Base-by-base conservation (phyloP, 2,329 filamentous ascomycete species). In the Pseudogymnoascus sp. region DNA sequence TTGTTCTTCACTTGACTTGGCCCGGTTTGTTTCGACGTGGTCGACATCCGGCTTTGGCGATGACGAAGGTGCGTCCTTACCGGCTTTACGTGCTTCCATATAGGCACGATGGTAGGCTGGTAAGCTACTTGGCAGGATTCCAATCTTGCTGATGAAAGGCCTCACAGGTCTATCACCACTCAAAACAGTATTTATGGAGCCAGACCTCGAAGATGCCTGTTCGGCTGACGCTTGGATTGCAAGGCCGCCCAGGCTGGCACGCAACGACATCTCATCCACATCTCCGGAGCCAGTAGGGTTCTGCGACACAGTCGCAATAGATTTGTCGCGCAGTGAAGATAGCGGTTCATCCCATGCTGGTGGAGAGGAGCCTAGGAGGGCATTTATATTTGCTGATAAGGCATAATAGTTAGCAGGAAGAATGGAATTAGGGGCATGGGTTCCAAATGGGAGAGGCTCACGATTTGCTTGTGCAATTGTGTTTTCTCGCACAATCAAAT, bases 401-500 rank as follows among this genome's bases (percentile, higher is more conserved):
- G 22, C 49, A 33, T 33, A 35, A 55, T 55, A 55, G 49, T 55
- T 55, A 55, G 49, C 49, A 19, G 28, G 28, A 55, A 35, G 16
- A 52, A 30, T 65, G 23, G 28, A 41, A 45, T 49, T 39, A 16
- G 60, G 41, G 25, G 42, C 7, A 30, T 14, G 58, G 58, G 11
- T 38, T 60, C 63, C 49, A 58, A 11, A 36, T 42, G 45, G 30
- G 38, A 49, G 30, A 35, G 52, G 85, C 90, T 85, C 80, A 95
- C 91, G 92, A 74, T 92, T 96, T 62, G 87, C 88, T 74, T 92
- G 90, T 58, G 41, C 42, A 92, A 97, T 97, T 75, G 97, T 94
- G 73, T 97, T 97, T 76, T 99, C 94, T 61, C 93, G 86, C 25
- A 99, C 91, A 74, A 99, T 99, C 77, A 97, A 87, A 77, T 97